These are phyloP conservation scores for Chalciporus sphaerocephalus DNA, from an alignment of 768 basidiomycete genomes.

Conservation along the genomic window DNA sequence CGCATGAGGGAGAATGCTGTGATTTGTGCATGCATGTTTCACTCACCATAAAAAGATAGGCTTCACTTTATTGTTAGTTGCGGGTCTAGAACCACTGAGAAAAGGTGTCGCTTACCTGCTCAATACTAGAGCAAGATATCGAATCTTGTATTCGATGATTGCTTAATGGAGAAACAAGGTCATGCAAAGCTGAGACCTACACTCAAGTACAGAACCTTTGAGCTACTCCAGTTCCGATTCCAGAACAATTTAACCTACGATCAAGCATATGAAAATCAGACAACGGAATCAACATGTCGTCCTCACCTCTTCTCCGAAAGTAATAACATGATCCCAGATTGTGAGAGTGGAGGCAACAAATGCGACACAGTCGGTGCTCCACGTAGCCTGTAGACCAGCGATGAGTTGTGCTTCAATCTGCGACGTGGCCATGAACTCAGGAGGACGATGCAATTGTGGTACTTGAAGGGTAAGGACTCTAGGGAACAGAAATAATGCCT, in stretches of 20 bases:
- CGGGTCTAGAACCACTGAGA: neutral
- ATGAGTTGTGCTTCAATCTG: neutral
- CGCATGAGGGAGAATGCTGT: neutral
- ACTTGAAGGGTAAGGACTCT: neutral
- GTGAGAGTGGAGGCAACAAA: constrained; percentile 1
- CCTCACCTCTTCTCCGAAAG: constrained; percentile 37
- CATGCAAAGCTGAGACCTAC: constrained; percentile 22
- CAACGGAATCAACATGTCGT: neutral
- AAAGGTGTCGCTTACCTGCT: constrained; percentile 17
- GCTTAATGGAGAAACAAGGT: neutral
- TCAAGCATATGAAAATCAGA: neutral
- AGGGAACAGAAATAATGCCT: neutral
- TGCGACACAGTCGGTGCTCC: neutral
- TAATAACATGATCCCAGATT: constrained; percentile 25
- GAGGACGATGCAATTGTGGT: neutral
- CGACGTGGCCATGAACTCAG: neutral
- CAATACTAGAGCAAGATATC: constrained; percentile 29
- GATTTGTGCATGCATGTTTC: neutral
- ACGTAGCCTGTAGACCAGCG: neutral
- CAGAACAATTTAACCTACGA: constrained; percentile 39
- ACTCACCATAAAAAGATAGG: neutral
- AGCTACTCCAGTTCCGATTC: constrained; percentile 34
- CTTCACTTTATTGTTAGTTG: neutral
- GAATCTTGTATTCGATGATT: constrained; percentile 26
- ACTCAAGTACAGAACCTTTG: constrained; percentile 36